Base-by-base conservation (phyloP, 1,284 basidiomycete species). In the Pseudomicrostroma phylloplanum region DNA sequence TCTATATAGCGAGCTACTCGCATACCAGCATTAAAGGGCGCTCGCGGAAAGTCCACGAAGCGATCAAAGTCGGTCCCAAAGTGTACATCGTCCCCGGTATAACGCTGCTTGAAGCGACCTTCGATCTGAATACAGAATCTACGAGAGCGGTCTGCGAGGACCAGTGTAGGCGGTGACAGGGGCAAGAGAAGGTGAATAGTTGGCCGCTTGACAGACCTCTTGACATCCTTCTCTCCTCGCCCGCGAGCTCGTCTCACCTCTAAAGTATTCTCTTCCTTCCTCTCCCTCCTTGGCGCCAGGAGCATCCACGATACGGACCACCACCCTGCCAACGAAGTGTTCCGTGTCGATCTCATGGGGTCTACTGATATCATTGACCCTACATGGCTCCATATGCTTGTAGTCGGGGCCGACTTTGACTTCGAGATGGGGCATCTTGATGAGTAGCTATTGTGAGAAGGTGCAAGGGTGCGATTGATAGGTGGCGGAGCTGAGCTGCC, bases 51-150 rank as follows among this genome's bases (percentile, higher is more conserved):
- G 56, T 77, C 77, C 55, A 78, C 69, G 26, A 78, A 70, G 55
- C 68, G 67, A 61, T 76, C 75, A 61, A 74, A 76, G 60, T 78
- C 76, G 42, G 70, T 66, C 25, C 76, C 76, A 48, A 78, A 78
- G 43, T 73, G 67, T 9, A 78, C 59, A 49, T 78, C 70, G 59
- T 72, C 67, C 11, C 73, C 76, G 43, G 55, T 68, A 66, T 68
- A 71, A 19, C 65, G 66, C 48, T 71, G 66, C 58, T 80, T 81
- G 74, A 81, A 82, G 12, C 79, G 69, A 7, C 81, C 81, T 59
- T 82, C 81, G 63, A 82, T 81, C 60, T 81, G 74, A 58, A 82
- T 81, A 60, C 76, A 78, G 57, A 81, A 82, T 56, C 77, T 77
- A 51, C 81, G 66, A 1, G 71, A 72, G 15, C 81, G 68, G 7